Conservation (phyloP, 345 rosid genomes). For the Gossypium sturtianum region DNA sequence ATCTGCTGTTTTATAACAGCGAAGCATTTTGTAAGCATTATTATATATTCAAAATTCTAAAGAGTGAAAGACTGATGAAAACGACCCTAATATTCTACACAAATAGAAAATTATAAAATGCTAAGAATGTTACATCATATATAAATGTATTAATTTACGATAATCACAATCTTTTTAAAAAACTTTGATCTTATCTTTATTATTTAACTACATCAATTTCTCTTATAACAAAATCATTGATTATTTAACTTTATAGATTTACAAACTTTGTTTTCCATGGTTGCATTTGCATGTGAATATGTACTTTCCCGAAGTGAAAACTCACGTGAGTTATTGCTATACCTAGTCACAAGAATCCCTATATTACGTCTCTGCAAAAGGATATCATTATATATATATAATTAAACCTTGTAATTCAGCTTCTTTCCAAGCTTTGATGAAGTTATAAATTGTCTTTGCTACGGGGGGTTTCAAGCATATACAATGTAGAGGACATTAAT, state of each 20-base stretch:
- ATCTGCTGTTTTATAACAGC: not conserved
- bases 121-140: not conserved
- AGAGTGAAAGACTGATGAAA: not conserved
- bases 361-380: not conserved
- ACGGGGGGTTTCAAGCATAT: not conserved
- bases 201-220: no score
- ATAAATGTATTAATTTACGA: no score
- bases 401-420: not conserved
- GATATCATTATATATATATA: not conserved
- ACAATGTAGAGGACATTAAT: not conserved
- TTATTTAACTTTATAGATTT: slow-evolving; percentile 20
- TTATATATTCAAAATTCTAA: not conserved
- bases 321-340: slow-evolving; percentile 42
- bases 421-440: not conserved
- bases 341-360: slow-evolving; percentile 34
- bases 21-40: not conserved
- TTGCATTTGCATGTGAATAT: slow-evolving; percentile 52
- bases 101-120: not conserved
- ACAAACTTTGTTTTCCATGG: slow-evolving; percentile 29
- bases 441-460: not conserved
- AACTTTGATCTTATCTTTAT: no score
- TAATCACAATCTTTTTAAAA: no score
- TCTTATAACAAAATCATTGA: no score
- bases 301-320: slow-evolving; percentile 46
- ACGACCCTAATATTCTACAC: not conserved